phyloP scores from a whole-genome alignment of 2,329 filamentous ascomycete genomes.

The Leptographium lundbergii region DNA sequence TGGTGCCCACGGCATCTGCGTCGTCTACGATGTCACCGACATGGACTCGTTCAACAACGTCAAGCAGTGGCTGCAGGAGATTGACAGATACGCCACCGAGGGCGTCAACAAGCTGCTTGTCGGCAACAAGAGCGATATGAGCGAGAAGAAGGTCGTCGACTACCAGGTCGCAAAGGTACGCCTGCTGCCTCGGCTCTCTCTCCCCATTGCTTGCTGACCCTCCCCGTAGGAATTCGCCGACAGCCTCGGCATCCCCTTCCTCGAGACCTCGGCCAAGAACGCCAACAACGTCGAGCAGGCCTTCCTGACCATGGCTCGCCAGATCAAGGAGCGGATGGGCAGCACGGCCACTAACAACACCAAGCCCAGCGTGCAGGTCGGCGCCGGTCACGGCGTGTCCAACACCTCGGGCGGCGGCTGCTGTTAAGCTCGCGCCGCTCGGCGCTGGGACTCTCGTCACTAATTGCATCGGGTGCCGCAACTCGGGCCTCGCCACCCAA shows the following conservation, averaged over 20 bases:
- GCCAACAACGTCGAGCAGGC: conserved; percentile 99
- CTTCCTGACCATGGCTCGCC: conserved; percentile 98
- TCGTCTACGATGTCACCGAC: conserved; percentile 99
- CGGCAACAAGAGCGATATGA: conserved; percentile 99
- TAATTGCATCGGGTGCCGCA: background rate
- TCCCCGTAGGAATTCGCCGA: conserved; percentile 80
- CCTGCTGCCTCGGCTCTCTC: background rate
- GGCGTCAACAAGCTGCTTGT: conserved; percentile 99
- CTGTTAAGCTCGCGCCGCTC: conserved; percentile 16
- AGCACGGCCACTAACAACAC: conserved; percentile 92
- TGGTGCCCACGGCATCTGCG: conserved; percentile 96
- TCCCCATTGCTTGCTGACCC: background rate
- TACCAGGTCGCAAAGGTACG: conserved; percentile 96
- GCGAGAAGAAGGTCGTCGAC: conserved; percentile 99
- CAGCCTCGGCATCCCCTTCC: conserved; percentile 96
- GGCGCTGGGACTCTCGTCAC: background rate
- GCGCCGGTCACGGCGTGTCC: conserved; percentile 86
- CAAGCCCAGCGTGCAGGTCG: conserved; percentile 95
- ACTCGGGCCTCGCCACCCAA: background rate
- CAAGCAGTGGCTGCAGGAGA: conserved; percentile 99
- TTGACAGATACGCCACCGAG: conserved; percentile 97
- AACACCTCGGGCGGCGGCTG: conserved; percentile 22
- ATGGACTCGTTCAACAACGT: conserved; percentile 99
- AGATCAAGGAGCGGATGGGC: conserved; percentile 99
- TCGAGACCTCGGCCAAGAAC: conserved; percentile 99